Conservation (phyloP, 371 early-diverging fungal species). For the Vittaforma corneae region DNA sequence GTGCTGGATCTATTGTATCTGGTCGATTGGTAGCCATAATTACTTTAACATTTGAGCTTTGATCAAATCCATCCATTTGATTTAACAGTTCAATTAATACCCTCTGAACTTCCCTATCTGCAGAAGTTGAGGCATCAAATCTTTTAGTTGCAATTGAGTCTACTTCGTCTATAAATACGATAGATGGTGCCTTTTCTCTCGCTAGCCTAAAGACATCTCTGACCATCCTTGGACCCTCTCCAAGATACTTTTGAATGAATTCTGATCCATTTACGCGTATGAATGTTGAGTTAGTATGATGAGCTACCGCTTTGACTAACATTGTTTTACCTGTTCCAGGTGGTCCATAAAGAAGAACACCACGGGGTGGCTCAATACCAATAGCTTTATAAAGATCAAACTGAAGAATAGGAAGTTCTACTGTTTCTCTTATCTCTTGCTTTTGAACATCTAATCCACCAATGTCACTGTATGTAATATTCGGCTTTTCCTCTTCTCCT, state of each 20-base stretch:
- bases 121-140: conserved; percentile 97
- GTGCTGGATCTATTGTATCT: conserved; percentile 87
- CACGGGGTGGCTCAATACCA: conserved; percentile 88
- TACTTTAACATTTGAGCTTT: conserved; percentile 93
- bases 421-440: conserved; percentile 84
- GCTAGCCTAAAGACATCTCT: conserved; percentile 61
- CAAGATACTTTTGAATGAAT: conserved; percentile 78
- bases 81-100: conserved; percentile 91
- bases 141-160: conserved; percentile 94
- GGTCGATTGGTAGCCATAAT: conserved; percentile 98
- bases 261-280: conserved; percentile 84
- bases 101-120: conserved; percentile 98
- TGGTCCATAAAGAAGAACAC: conserved; percentile 82
- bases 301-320: conserved; percentile 94
- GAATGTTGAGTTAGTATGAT: conserved; percentile 68
- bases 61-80: conserved; percentile 99
- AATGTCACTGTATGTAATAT: conserved; percentile 87
- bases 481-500: conserved; percentile 55
- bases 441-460: conserved; percentile 93
- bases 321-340: conserved; percentile 97
- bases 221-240: conserved; percentile 71
- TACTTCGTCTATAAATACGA: conserved; percentile 94
- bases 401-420: conserved; percentile 86
- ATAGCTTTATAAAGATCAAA: conserved; percentile 86
- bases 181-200: conserved; percentile 70